phyloP scores from a whole-genome alignment of 805 yeast genomes.

The Nakazawaea pomicola region DNA sequence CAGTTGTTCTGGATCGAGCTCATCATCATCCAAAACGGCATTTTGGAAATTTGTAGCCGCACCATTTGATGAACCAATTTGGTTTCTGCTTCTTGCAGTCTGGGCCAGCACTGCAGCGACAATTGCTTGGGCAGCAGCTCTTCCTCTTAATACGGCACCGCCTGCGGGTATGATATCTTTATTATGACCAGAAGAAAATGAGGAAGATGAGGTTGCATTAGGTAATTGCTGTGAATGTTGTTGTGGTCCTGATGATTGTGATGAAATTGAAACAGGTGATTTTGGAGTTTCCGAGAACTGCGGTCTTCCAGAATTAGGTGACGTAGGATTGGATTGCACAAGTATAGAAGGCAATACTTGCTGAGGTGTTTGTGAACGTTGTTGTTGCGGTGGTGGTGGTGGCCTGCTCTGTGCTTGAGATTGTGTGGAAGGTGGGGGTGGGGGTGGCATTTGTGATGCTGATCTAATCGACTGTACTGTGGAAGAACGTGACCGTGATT shows the following conservation, averaged over 20 bases:
- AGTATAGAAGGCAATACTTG: slow-evolving; percentile 14
- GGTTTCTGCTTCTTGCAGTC: slow-evolving; percentile 26
- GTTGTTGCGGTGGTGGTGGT: slow-evolving; percentile 19
- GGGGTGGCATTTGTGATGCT: slow-evolving; percentile 17
- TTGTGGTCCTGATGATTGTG: slow-evolving; percentile 5
- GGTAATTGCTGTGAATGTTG: too few species aligned
- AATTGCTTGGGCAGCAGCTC: slow-evolving; percentile 32
- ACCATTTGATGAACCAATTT: too few species aligned
- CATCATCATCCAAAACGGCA: not conserved
- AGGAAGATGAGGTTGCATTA: slow-evolving; percentile 1
- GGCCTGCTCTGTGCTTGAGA: slow-evolving; percentile 12
- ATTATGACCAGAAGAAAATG: not conserved
- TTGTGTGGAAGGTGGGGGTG: slow-evolving; percentile 19
- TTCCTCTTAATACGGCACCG: slow-evolving; percentile 36
- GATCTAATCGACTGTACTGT: not conserved
- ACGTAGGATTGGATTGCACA: slow-evolving; percentile 3
- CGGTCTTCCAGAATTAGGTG: slow-evolving; percentile 7
- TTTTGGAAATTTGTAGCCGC: too few species aligned
- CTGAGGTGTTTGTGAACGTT: slow-evolving; percentile 2
- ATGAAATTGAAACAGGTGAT: slow-evolving; percentile 8
- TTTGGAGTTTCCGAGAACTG: slow-evolving; percentile 8
- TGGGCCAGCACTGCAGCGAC: slow-evolving; percentile 36
- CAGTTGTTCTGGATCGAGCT: not conserved
- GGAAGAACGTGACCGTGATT: not conserved
- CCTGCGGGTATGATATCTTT: slow-evolving; percentile 40